Conservation (phyloP, 306 rosid genomes). For the Lathyrus oleraceus region DNA sequence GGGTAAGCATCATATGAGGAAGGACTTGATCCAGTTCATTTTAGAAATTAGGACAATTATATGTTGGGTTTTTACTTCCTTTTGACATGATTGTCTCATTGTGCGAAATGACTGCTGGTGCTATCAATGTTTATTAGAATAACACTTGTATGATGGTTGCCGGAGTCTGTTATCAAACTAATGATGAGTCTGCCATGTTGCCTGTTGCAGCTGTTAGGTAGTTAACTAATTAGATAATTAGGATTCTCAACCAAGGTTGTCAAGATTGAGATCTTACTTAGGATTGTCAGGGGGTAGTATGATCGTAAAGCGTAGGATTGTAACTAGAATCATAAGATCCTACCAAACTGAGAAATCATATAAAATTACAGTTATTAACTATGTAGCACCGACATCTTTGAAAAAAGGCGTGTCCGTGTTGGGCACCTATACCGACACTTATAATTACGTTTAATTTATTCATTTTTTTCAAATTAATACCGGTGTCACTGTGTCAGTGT, state of each 20-base stretch:
- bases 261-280: neutral
- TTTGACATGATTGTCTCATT: conserved; percentile 4
- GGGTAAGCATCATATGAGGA: neutral
- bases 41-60: conserved; percentile 1
- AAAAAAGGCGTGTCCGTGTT: too few relatives aligned
- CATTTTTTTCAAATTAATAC: too few relatives aligned
- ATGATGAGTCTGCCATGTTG: neutral
- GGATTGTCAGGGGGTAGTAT: neutral
- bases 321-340: neutral
- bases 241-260: neutral
- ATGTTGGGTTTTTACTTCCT: neutral
- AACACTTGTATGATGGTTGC: neutral
- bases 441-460: too few relatives aligned
- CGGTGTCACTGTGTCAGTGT: too few relatives aligned
- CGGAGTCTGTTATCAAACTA: neutral
- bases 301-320: neutral
- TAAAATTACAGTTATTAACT: neutral
- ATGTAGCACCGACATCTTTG: too few relatives aligned
- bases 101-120: conserved; percentile 17
- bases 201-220: conserved; percentile 1
- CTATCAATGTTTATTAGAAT: neutral
- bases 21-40: conserved; percentile 25
- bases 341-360: neutral
- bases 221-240: neutral
- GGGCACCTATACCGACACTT: too few relatives aligned